Base-by-base conservation (phyloP, 106 monocot species). In the Dendrobium officinale region DNA sequence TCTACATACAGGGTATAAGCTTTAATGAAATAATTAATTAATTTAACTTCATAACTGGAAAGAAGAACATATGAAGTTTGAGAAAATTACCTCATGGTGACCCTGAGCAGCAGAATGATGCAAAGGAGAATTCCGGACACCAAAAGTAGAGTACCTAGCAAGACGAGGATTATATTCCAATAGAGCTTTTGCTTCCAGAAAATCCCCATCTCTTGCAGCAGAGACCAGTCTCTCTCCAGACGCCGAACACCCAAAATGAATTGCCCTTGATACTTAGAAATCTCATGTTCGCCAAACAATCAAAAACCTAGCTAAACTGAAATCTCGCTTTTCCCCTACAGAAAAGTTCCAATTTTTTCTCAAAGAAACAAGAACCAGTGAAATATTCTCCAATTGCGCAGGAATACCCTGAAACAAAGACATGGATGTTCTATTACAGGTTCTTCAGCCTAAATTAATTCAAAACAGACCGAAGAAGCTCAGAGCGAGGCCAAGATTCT, bases 161-260 rank as follows among this genome's bases (percentile, higher is more conserved):
- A 99, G 95, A 44, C 95, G 80, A 8, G 99, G 99, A 79, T 95
- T 95, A 79, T 88, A 95, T 49, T 99, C 99, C 83, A 95, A 77
- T 1, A 95, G 87, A 58, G 95, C 95, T 70, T 89, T 95, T 7
- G 99, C 99, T 83, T 99, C 99, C 56, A 88, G 95, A 45, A 95
- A 82, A 79, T 99, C 99, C 0, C 99, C 99, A 75, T 99, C 99
- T 73, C 99, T 93, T 11, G 99, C 99, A 1, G 99, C 99, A 6
- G 99, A 99, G 58, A 95, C 95, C 31, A 99, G 82, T 76, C 99
- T 80, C 86, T 95, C 99, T 7, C 99, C 95, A 13, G 93, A 95
- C 43, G 93, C 95, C 54, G 99, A 95, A 86, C 99, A 99, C 55
- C 93, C 99, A 42, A 99, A n/a, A 95, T 20, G 99, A 95, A 87